Evolutionary conservation across 2,329 filamentous ascomycete species (phyloP).

Genomic region (Arthroderma sp.): DNA sequence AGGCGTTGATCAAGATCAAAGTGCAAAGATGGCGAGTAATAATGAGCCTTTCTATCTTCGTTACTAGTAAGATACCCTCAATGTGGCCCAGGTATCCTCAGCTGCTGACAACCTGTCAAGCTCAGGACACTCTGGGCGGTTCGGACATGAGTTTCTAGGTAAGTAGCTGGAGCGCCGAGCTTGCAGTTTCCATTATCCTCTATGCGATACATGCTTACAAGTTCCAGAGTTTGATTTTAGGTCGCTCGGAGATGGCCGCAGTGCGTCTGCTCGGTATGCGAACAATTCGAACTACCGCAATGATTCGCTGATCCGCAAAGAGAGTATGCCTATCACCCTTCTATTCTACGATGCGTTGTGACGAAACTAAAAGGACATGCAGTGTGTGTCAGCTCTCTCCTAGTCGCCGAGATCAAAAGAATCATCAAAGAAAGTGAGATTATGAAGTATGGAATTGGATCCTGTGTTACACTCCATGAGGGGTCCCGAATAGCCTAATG

Average conservation of each 20-base stretch:
- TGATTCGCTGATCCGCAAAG: constrained; percentile 96
- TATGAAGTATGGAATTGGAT: constrained; percentile 54
- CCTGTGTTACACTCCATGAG: background rate
- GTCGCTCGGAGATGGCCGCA: constrained; percentile 80
- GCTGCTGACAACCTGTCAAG: constrained; percentile 41
- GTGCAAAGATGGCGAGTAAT: constrained; percentile 17
- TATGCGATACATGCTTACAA: constrained; percentile 9
- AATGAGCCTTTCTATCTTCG: constrained; percentile 87
- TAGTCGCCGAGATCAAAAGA: constrained; percentile 89
- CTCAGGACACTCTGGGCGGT: constrained; percentile 92
- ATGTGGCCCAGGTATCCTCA: constrained; percentile 23
- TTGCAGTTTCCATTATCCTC: background rate
- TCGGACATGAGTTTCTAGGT: constrained; percentile 98
- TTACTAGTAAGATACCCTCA: constrained; percentile 64
- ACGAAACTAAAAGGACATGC: background rate
- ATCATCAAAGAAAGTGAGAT: constrained; percentile 97
- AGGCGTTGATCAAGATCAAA: background rate
- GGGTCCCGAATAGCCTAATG: background rate
- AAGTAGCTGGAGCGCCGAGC: constrained; percentile 15
- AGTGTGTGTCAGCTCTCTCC: constrained; percentile 92
- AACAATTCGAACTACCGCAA: constrained; percentile 99
- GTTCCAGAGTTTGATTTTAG: constrained; percentile 84
- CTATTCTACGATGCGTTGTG: background rate
- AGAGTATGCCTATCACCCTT: constrained; percentile 53
- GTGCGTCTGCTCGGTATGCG: constrained; percentile 87